phyloP scores from a whole-genome alignment of 169 alveolate genomes.

The Plasmodium gaboni region DNA sequence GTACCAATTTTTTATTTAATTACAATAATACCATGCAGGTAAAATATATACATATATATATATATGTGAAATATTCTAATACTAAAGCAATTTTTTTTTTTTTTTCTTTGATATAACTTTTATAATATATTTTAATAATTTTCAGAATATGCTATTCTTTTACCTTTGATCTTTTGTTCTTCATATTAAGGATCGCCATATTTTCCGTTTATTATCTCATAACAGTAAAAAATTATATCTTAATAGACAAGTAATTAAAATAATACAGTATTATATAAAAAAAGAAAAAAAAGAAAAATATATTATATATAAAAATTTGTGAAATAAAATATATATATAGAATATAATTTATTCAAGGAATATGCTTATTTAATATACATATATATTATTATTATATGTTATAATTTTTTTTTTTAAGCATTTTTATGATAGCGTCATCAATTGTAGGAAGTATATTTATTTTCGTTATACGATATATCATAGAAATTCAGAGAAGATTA shows the following conservation, averaged over 20 bases:
- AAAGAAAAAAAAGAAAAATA: neutral
- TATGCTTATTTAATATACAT: neutral
- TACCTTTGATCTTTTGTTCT: slow-evolving; percentile 47
- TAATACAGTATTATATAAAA: neutral
- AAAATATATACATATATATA: neutral
- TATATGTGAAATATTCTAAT: neutral
- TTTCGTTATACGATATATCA: slow-evolving; percentile 57
- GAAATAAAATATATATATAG: neutral
- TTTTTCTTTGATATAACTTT: neutral
- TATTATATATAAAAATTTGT: neutral
- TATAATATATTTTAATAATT: neutral
- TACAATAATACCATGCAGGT: slow-evolving; percentile 77
- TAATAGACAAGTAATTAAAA: slow-evolving; percentile 68
- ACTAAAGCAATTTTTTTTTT: neutral
- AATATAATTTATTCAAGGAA: too few relatives aligned
- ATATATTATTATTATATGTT: neutral
- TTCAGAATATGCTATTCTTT: slow-evolving; percentile 62
- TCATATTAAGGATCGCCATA: slow-evolving; percentile 59
- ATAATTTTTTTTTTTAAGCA: slow-evolving; percentile 21
- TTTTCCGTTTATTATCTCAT: slow-evolving; percentile 51
- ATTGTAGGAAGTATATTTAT: slow-evolving; percentile 70
- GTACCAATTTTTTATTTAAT: slow-evolving; percentile 59
- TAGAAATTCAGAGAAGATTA: slow-evolving; percentile 72
- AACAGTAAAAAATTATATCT: slow-evolving; percentile 69
- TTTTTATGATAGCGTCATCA: slow-evolving; percentile 72